Evolutionary conservation across 441 rosid genomes (phyloP), one percentile per base, ranked within the genome.

Genomic region (Brassica balearica): DNA sequence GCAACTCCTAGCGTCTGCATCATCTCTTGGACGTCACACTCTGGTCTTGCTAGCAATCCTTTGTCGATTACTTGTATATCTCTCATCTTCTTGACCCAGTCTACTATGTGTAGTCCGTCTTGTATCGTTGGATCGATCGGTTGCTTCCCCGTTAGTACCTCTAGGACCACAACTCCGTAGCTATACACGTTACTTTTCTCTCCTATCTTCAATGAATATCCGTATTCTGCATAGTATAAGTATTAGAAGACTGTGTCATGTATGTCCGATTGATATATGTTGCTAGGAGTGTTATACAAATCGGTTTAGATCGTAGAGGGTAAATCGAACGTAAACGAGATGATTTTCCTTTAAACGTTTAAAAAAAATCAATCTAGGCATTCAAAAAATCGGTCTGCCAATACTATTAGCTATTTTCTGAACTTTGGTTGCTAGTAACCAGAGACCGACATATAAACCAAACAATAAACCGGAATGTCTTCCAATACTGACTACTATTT

Each of bases 101-200:
- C 92, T 5, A 90, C 92, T n/a, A 88, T 84, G 79, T 90, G 92
- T 1, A 80, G 86, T 5, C 91, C 95, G 0, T 86, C 88, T 14
- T 84, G 91, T 76, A 90, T 90, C 36, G 95, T 90, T 15, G 92
- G 95, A 82, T 88, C 95, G 11, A 90, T 88, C 2, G 95, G 95
- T 75, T 90, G 91, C 84, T 90, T 90, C 68, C 95, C 95, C 34
- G 92, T 90, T 68, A 90, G 69, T 58, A 90, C 86, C 76, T 90
- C 95, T 10, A 90, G 71, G 6, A 86, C 91, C 2, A 90, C 95
- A 7, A 90, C 90, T 5, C 92, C 95, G 12, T 85, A 90, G 85
- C 94, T 88, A 68, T 88, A 88, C 20, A 90, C 91, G 2, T 90
- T 90, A 19, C 94, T 88, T 75, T 88, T 90, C 80, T 88, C 88